These are phyloP conservation scores for Phoenix roebelenii DNA, from an alignment of 176 grass and related monocot species.

Conservation along the genomic window DNA sequence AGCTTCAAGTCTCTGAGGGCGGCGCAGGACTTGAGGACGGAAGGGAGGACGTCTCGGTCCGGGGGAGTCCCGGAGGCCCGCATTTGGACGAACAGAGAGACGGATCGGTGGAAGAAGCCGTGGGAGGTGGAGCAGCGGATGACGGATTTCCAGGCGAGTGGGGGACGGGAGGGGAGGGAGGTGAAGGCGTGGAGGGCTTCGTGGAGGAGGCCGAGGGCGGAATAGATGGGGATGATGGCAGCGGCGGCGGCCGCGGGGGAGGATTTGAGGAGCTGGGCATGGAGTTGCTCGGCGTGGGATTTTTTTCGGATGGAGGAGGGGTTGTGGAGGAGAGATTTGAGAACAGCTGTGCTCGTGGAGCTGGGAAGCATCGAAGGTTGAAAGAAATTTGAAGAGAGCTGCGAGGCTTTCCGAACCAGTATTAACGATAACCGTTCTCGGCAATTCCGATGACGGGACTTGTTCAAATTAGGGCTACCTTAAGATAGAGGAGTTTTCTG, in stretches of 20 bases:
- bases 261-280: slow-evolving; percentile 7
- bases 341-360: background rate
- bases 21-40: slow-evolving; percentile 52
- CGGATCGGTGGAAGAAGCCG: slow-evolving; percentile 36
- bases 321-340: background rate
- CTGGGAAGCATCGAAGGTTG: too few species aligned
- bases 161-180: slow-evolving; percentile 1
- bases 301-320: background rate
- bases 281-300: slow-evolving; percentile 11
- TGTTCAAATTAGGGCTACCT: too few species aligned
- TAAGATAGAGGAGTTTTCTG: too few species aligned
- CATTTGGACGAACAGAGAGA: slow-evolving; percentile 47
- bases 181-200: slow-evolving; percentile 19
- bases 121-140: slow-evolving; percentile 32
- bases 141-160: slow-evolving; percentile 30
- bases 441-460: too few species aligned
- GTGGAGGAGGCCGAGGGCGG: background rate
- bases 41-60: slow-evolving; percentile 31
- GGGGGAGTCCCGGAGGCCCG: slow-evolving; percentile 17
- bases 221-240: background rate
- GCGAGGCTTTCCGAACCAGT: too few species aligned
- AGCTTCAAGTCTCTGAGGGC: slow-evolving; percentile 27
- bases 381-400: too few species aligned
- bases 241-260: background rate
- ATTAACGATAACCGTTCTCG: too few species aligned